Conservation (phyloP, 192 early-diverging fungal species). For the Gaertneriomyces sp. region DNA sequence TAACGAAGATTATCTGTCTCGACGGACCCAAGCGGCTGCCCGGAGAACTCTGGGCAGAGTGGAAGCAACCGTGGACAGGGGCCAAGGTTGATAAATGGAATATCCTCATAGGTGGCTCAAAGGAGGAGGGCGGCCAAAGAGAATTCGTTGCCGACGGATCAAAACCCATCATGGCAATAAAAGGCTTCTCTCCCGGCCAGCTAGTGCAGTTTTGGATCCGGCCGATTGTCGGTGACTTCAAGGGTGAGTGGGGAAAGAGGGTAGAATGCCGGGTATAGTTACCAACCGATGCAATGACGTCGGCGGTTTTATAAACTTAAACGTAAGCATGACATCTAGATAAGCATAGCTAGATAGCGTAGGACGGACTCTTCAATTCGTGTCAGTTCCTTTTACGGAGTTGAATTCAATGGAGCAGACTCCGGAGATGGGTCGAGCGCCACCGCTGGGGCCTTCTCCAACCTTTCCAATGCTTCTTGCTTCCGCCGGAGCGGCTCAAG, state of each 20-base stretch:
- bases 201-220: slow-evolving; percentile 31
- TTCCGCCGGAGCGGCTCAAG: not conserved
- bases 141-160: slow-evolving; percentile 10
- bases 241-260: slow-evolving; percentile 29
- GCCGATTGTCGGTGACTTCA: slow-evolving; percentile 23
- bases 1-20: slow-evolving; percentile 34
- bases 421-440: too few species aligned
- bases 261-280: too few species aligned
- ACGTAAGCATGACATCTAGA: too few species aligned
- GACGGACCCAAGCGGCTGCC: slow-evolving; percentile 23
- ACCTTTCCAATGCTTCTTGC: too few species aligned
- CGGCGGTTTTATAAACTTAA: too few species aligned
- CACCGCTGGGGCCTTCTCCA: too few species aligned
- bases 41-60: slow-evolving; percentile 42
- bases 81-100: slow-evolving; percentile 38
- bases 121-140: slow-evolving; percentile 12
- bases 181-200: slow-evolving; percentile 27
- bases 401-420: too few species aligned
- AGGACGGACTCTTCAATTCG: too few species aligned
- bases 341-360: too few species aligned
- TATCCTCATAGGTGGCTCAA: slow-evolving; percentile 26
- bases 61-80: slow-evolving; percentile 42
- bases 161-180: slow-evolving; percentile 24
- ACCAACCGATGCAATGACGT: too few species aligned
- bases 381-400: too few species aligned